phyloP scores from a whole-genome alignment of 2,329 filamentous ascomycete species.

The Aureobasidium musti region DNA sequence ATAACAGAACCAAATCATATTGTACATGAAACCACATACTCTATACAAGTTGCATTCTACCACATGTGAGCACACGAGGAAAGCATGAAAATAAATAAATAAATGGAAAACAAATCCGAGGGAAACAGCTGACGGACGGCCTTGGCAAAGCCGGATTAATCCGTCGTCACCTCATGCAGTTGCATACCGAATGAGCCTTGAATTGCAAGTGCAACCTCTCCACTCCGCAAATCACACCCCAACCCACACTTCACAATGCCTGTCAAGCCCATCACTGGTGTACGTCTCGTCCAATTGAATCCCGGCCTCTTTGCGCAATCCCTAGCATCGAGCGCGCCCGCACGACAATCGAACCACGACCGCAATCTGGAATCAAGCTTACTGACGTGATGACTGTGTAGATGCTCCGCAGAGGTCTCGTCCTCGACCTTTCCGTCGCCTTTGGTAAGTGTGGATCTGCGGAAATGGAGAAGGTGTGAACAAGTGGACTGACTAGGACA shows the following conservation, averaged over 20 bases:
- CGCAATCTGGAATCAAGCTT: neutral
- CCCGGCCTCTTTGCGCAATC: neutral
- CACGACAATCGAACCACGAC: neutral
- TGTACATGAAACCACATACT: conserved; percentile 14
- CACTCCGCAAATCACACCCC: conserved; percentile 21
- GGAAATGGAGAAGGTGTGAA: neutral
- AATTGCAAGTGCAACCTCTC: conserved; percentile 8
- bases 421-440: conserved; percentile 67
- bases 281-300: conserved; percentile 40
- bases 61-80: conserved; percentile 6
- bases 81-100: neutral
- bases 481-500: neutral
- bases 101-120: conserved; percentile 3
- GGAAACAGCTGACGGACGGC: neutral
- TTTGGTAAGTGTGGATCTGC: conserved; percentile 55
- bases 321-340: neutral
- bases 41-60: neutral
- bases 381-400: conserved; percentile 37
- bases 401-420: conserved; percentile 67
- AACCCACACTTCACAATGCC: conserved; percentile 40
- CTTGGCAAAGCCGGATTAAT: conserved; percentile 21
- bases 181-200: conserved; percentile 12
- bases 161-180: conserved; percentile 26
- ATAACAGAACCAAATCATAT: conserved; percentile 1
- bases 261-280: conserved; percentile 55